Evolutionary conservation across 1,139 yeast genomes (phyloP).

Genomic region (Barnettozyma hawaiiensis): DNA sequence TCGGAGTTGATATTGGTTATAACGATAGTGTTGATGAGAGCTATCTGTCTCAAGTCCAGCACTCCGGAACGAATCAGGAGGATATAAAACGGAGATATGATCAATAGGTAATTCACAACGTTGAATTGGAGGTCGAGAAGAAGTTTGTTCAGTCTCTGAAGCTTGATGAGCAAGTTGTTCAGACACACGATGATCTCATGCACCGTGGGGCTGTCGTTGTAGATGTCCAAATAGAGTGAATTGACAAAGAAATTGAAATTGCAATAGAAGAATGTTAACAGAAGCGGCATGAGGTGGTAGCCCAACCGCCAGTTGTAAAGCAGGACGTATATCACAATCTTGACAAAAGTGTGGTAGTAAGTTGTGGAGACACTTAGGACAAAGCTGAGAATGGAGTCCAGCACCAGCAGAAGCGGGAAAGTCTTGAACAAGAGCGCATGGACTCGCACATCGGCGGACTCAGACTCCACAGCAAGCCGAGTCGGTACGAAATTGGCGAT

Average conservation of each 20-base stretch:
- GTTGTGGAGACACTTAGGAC: conserved; percentile 11
- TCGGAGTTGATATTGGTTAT: conserved; percentile 47
- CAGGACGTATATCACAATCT: conserved; percentile 10
- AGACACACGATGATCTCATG: conserved; percentile 50
- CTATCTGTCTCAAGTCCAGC: conserved; percentile 34
- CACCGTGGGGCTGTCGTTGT: conserved; percentile 37
- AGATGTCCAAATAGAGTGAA: conserved; percentile 11
- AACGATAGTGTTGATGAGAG: conserved; percentile 38
- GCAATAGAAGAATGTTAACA: conserved; percentile 7
- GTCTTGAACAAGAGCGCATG: conserved; percentile 34
- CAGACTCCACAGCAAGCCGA: conserved; percentile 1
- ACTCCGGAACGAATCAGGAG: conserved; percentile 32
- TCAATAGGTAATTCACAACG: conserved; percentile 29
- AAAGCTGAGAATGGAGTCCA: conserved; percentile 21
- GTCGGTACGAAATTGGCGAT: conserved; percentile 7
- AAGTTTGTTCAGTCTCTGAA: conserved; percentile 36
- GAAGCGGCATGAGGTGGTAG: conserved; percentile 8
- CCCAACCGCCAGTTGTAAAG: conserved; percentile 10
- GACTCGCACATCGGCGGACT: conserved; percentile 3
- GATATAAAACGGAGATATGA: conserved; percentile 47
- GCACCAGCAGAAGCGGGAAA: conserved; percentile 41
- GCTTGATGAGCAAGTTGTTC: conserved; percentile 39
- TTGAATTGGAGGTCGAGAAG: conserved; percentile 10
- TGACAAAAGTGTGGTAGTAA: conserved; percentile 8
- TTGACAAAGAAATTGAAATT: conserved; percentile 13